A percentile compares a stretch with the other conserved stretches of the same genome.
Conservation (phyloP, 2,329 filamentous ascomycete species). For the Aspergillus calidoustus region DNA sequence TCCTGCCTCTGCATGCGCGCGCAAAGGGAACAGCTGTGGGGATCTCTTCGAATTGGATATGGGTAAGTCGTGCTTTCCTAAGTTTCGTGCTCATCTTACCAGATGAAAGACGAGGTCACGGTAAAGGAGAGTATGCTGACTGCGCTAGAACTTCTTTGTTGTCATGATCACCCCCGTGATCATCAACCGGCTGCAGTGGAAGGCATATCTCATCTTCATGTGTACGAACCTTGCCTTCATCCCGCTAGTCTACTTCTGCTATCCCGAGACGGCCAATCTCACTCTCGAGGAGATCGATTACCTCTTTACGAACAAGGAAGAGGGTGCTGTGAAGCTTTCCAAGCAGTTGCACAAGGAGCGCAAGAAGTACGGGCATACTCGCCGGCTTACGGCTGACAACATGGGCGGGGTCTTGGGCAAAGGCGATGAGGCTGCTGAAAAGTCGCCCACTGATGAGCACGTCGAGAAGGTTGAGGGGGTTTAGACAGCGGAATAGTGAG, state of each 20-base stretch:
- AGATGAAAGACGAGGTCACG: background rate
- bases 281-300: slow-evolving; percentile 51
- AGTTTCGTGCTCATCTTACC: background rate
- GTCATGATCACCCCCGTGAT: slow-evolving; percentile 43
- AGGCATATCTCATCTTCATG: slow-evolving; percentile 45
- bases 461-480: slow-evolving; percentile 22
- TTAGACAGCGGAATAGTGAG: background rate
- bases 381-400: slow-evolving; percentile 12
- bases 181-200: slow-evolving; percentile 39
- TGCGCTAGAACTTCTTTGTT: slow-evolving; percentile 49
- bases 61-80: slow-evolving; percentile 25
- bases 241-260: slow-evolving; percentile 51
- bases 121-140: slow-evolving; percentile 5
- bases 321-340: slow-evolving; percentile 24
- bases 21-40: slow-evolving; percentile 52
- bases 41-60: slow-evolving; percentile 52
- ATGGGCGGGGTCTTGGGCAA: slow-evolving; percentile 3
- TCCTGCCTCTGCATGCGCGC: slow-evolving; percentile 55
- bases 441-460: slow-evolving; percentile 21
- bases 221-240: slow-evolving; percentile 39
- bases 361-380: slow-evolving; percentile 17
- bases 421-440: slow-evolving; percentile 7
- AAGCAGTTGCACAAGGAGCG: slow-evolving; percentile 25
- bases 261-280: slow-evolving; percentile 48
- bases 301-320: slow-evolving; percentile 37